Evolutionary conservation across 2,329 filamentous ascomycete genomes (phyloP).

Genomic region (Samsoniella hepiali): DNA sequence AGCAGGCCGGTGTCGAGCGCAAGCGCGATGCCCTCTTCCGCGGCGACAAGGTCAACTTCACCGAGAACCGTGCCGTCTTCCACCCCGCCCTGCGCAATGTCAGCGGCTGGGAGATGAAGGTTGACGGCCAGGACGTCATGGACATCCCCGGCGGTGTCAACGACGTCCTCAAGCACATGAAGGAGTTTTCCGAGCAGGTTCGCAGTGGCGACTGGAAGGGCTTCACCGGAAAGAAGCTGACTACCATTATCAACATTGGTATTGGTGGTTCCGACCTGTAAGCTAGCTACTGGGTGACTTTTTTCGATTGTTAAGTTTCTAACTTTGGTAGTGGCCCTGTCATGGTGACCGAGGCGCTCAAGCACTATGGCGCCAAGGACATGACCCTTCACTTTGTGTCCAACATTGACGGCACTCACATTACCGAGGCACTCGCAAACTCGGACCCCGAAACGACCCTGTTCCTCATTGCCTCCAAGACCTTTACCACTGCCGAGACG

Average conservation of each 20-base stretch:
- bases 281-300: conserved; percentile 37
- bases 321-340: conserved; percentile 72
- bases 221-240: conserved; percentile 94
- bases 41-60: conserved; percentile 99
- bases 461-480: conserved; percentile 98
- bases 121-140: conserved; percentile 90
- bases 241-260: conserved; percentile 94
- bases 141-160: conserved; percentile 85
- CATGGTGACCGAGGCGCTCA: conserved; percentile 98
- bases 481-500: conserved; percentile 97
- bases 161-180: conserved; percentile 91
- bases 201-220: conserved; percentile 96
- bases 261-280: conserved; percentile 98
- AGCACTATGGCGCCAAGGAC: conserved; percentile 83
- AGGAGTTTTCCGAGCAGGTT: conserved; percentile 94
- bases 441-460: conserved; percentile 98
- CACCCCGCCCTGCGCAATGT: conserved; percentile 93
- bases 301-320: conserved; percentile 27
- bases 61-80: conserved; percentile 92
- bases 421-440: conserved; percentile 83
- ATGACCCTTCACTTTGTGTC: conserved; percentile 96
- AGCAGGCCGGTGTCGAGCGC: conserved; percentile 86
- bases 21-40: conserved; percentile 97
- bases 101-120: conserved; percentile 74
- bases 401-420: conserved; percentile 98